Conservation (phyloP, 805 yeast species). For the Millerozyma acaciae region DNA sequence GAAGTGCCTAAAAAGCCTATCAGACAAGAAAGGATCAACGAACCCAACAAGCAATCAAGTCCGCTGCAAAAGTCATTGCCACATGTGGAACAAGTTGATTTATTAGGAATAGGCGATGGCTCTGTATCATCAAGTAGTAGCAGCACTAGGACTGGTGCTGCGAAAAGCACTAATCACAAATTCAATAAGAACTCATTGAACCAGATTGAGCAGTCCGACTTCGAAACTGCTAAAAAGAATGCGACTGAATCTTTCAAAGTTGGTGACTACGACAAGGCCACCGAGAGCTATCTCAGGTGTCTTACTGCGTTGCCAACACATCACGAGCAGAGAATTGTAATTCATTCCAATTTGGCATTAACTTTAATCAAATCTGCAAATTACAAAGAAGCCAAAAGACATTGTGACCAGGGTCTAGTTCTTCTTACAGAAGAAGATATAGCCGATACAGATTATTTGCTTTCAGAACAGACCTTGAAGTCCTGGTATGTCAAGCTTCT, state of each 20-base stretch:
- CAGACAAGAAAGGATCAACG: too few species aligned
- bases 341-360: constrained; percentile 65
- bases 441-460: constrained; percentile 23
- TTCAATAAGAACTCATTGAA: constrained; percentile 21
- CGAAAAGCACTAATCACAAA: too few species aligned
- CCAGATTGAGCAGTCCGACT: constrained; percentile 37
- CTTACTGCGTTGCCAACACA: constrained; percentile 49
- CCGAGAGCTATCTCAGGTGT: constrained; percentile 52
- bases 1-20: too few species aligned
- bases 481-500: constrained; percentile 73
- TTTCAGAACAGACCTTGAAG: constrained; percentile 51
- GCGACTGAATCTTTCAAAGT: constrained; percentile 65
- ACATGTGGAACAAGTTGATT: too few species aligned
- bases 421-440: constrained; percentile 27
- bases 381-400: constrained; percentile 47
- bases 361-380: constrained; percentile 69
- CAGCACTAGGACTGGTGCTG: too few species aligned
- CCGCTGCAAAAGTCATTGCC: too few species aligned
- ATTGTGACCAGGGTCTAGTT: constrained; percentile 46
- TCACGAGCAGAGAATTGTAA: constrained; percentile 64
- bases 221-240: constrained; percentile 46
- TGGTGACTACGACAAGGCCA: constrained; percentile 80
- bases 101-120: too few species aligned
- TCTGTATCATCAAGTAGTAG: too few species aligned
- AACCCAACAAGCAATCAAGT: too few species aligned